phyloP scores from a whole-genome alignment of 1,284 basidiomycete genomes.

The Leccinum solheimii region DNA sequence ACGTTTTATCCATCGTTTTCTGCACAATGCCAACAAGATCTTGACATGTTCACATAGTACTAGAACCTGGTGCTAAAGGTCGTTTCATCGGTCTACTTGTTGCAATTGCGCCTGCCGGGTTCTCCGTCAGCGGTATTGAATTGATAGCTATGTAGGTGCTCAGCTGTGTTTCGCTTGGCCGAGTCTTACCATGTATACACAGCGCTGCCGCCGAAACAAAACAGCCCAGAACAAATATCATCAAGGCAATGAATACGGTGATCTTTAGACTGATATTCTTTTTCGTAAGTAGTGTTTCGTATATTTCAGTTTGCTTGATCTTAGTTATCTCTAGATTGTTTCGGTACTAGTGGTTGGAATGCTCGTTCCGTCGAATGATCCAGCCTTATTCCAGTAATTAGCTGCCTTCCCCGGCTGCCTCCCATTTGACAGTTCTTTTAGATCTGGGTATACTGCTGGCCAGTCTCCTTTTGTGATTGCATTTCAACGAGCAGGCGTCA shows the following conservation, averaged over 20 bases:
- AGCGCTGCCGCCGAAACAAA: constrained; percentile 74
- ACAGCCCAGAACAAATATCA: constrained; percentile 77
- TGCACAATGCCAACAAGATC: constrained; percentile 43
- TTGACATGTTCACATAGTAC: constrained; percentile 28
- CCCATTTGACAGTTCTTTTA: constrained; percentile 10
- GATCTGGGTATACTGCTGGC: constrained; percentile 59
- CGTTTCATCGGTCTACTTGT: constrained; percentile 62
- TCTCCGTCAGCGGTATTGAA: constrained; percentile 85
- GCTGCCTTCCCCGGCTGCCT: constrained; percentile 5
- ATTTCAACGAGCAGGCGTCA: constrained; percentile 74
- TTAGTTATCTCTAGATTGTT: constrained; percentile 44
- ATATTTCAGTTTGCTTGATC: not conserved
- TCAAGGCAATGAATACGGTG: constrained; percentile 77
- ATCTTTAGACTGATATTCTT: constrained; percentile 80
- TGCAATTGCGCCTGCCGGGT: constrained; percentile 76
- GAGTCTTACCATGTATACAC: not conserved
- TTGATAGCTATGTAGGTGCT: constrained; percentile 68
- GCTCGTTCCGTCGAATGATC: constrained; percentile 74
- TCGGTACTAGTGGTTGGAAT: constrained; percentile 80
- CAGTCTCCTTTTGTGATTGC: constrained; percentile 83
- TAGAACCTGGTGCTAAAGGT: constrained; percentile 42
- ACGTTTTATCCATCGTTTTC: constrained; percentile 3
- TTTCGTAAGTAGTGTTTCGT: constrained; percentile 48
- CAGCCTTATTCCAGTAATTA: constrained; percentile 49
- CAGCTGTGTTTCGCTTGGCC: not conserved